Base-by-base conservation (phyloP, 108 stramenopile genomes). In the Cyclotella distinguenda region DNA sequence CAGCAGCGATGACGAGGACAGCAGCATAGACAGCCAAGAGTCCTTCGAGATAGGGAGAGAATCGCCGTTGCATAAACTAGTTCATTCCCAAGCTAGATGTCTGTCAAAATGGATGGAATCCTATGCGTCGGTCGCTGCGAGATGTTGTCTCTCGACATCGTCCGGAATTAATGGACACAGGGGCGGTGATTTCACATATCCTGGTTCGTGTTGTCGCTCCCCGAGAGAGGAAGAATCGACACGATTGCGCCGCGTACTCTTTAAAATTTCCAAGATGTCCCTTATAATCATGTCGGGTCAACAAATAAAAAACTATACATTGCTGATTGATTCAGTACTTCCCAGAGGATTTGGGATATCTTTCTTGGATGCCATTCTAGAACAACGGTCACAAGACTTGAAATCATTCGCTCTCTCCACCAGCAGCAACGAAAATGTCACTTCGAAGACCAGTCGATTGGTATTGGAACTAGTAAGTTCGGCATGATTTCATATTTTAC, bases 381-480 rank as follows among this genome's bases (percentile, higher is more conserved):
- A 39, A 0, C 68, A 35, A 44, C 34, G 40, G 13, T 65, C 51
- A 10, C 26, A 13, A 31, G 23, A 28, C 0, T 10, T 39, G 44
- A 25, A n/a, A n/a, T n/a, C n/a, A n/a, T n/a, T n/a, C n/a, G n/a
- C n/a, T n/a, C n/a, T n/a, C n/a, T n/a, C n/a, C n/a, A n/a, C n/a
- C n/a, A 53, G 31, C 16, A 62, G 38, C 16, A 62, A 23, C 36
- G 51, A 45, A 22, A 55, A 38, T 22, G 35, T n/a, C n/a, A n/a
- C n/a, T n/a, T n/a, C n/a, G 30, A 62, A 60, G 10, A 23, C 30
- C 3, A 64, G 48, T 42, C 62, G 57, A 30, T 47, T 62, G 60
- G 74, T 76, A 48, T 64, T 64, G 44, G 74, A 76, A 60, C 35
- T 74, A 31, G 72, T 74, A 66, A 66, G 72, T 60, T 44, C 6